These are phyloP conservation scores for Cladosporium sp. DNA, from an alignment of 2,329 filamentous ascomycete species.

Conservation along the genomic window DNA sequence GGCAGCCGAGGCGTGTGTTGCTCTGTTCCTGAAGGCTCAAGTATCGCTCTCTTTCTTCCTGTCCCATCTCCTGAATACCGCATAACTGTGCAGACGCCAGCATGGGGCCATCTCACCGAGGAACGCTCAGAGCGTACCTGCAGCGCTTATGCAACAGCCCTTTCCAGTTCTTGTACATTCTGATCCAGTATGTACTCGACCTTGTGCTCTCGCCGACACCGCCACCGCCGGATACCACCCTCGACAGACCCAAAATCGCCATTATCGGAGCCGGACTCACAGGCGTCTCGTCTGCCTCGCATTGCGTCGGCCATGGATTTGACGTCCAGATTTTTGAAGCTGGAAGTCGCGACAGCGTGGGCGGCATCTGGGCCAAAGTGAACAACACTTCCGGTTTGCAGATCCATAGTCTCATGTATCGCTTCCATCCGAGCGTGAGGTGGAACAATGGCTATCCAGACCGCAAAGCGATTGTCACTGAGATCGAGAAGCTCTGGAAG, in stretches of 20 bases:
- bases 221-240: constrained; percentile 59
- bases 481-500: constrained; percentile 73
- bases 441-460: constrained; percentile 78
- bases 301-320: constrained; percentile 83
- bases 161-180: constrained; percentile 63
- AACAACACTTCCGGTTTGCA: constrained; percentile 79
- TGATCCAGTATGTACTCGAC: constrained; percentile 66
- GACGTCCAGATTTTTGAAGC: constrained; percentile 79
- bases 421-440: constrained; percentile 77
- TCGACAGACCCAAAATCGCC: constrained; percentile 61
- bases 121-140: constrained; percentile 21
- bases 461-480: constrained; percentile 71
- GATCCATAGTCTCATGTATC: constrained; percentile 84
- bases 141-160: constrained; percentile 42
- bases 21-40: neutral
- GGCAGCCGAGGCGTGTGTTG: neutral
- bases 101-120: constrained; percentile 21
- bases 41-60: neutral
- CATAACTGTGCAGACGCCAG: neutral
- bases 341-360: constrained; percentile 59
- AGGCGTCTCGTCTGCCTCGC: constrained; percentile 74
- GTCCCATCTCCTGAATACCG: too few relatives aligned
- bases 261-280: constrained; percentile 62
- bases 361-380: constrained; percentile 38
- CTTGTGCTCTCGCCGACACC: constrained; percentile 70